Evolutionary conservation across 1,139 yeast genomes (phyloP).

Genomic region (Nakaseomyces delphensis): DNA sequence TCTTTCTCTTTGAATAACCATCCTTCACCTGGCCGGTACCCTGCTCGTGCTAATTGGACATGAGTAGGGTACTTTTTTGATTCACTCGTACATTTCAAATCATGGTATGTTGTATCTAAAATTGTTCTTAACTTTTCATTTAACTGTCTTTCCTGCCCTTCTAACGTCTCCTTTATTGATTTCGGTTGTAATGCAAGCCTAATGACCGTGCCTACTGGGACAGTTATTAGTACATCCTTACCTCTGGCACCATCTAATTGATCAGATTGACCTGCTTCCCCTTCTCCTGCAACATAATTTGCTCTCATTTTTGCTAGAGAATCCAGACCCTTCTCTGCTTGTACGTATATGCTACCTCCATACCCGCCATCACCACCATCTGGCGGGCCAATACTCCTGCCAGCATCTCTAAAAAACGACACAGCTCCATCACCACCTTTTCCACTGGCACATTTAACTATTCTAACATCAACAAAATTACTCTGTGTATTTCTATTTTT

Average conservation of each 20-base stretch:
- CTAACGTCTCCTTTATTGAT: constrained; percentile 31
- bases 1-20: constrained; percentile 79
- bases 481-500: constrained; percentile 36
- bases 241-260: constrained; percentile 85
- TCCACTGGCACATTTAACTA: constrained; percentile 66
- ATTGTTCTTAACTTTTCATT: constrained; percentile 15
- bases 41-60: constrained; percentile 53
- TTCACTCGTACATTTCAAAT: constrained; percentile 23
- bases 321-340: constrained; percentile 62
- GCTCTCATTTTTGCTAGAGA: constrained; percentile 63
- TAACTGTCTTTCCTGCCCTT: constrained; percentile 8
- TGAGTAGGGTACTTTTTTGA: constrained; percentile 28
- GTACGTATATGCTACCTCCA: constrained; percentile 81
- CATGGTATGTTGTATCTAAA: constrained; percentile 14
- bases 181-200: constrained; percentile 79
- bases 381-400: constrained; percentile 82
- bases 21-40: constrained; percentile 60
- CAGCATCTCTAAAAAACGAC: constrained; percentile 80
- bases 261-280: constrained; percentile 59
- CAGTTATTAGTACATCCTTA: constrained; percentile 65
- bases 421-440: constrained; percentile 84
- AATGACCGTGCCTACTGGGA: constrained; percentile 85
- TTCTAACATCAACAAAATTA: constrained; percentile 51
- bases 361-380: constrained; percentile 98
- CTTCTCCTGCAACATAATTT: constrained; percentile 62